Evolutionary conservation across 768 basidiomycete genomes (phyloP).

Genomic region (Mycena haematopus): DNA sequence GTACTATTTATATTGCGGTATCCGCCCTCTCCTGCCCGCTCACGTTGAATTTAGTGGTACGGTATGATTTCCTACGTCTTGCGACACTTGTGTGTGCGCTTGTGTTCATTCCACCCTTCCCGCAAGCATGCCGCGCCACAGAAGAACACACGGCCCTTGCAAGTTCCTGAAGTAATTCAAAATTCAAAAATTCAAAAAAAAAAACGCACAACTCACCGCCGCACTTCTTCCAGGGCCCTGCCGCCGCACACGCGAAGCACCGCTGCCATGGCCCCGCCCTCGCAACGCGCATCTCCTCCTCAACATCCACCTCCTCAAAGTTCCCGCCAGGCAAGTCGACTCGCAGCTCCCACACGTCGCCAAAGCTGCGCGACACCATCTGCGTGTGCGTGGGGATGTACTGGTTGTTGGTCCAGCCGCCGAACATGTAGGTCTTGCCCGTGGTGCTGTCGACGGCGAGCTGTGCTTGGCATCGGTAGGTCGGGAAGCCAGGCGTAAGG

Average conservation of each 20-base stretch:
- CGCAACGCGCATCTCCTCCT: constrained; percentile 44
- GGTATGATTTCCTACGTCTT: neutral
- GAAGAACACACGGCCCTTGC: neutral
- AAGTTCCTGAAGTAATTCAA: neutral
- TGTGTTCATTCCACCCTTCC: neutral
- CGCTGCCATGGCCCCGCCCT: constrained; percentile 47
- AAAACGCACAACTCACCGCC: constrained; percentile 36
- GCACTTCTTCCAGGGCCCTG: constrained; percentile 48
- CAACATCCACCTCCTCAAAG: constrained; percentile 44
- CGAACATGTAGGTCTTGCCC: constrained; percentile 46
- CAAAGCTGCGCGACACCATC: constrained; percentile 38
- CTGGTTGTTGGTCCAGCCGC: constrained; percentile 48
- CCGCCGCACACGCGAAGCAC: constrained; percentile 47
- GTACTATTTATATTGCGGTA: no score
- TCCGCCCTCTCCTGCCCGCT: no score
- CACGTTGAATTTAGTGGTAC: no score
- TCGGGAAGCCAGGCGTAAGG: constrained; percentile 48
- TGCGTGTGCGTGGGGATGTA: constrained; percentile 40
- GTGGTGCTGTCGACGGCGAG: constrained; percentile 43
- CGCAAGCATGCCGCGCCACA: neutral
- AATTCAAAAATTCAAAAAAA: neutral
- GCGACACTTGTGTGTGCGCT: neutral
- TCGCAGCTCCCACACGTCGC: constrained; percentile 47
- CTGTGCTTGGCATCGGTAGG: constrained; percentile 44
- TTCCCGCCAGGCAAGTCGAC: constrained; percentile 40